Conservation (phyloP, 805 yeast species). For the Candida ovalis region DNA sequence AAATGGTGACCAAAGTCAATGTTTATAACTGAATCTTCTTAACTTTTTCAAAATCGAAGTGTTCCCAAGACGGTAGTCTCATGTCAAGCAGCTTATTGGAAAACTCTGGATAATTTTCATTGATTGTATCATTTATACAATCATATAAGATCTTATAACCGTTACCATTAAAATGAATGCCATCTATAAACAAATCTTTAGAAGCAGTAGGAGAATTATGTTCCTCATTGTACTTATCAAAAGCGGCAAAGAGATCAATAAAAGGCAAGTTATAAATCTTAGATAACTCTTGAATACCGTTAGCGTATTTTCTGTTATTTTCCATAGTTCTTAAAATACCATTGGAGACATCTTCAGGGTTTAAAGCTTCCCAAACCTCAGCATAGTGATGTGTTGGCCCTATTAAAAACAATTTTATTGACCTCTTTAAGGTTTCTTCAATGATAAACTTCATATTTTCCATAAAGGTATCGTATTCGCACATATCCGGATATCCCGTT, state of each 20-base stretch:
- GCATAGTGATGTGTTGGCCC: slow-evolving; percentile 58
- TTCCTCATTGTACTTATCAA: slow-evolving; percentile 25
- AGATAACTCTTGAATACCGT: slow-evolving; percentile 47
- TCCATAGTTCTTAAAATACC: slow-evolving; percentile 41
- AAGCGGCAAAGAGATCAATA: slow-evolving; percentile 49
- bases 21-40: slow-evolving; percentile 7
- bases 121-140: slow-evolving; percentile 29
- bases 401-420: slow-evolving; percentile 51
- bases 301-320: slow-evolving; percentile 43
- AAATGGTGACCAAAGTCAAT: no score
- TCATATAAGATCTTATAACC: slow-evolving; percentile 38
- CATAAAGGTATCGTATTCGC: slow-evolving; percentile 44
- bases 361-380: slow-evolving; percentile 35
- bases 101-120: slow-evolving; percentile 33
- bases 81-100: slow-evolving; percentile 14
- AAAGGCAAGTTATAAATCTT: slow-evolving; percentile 45
- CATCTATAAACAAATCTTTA: slow-evolving; percentile 35
- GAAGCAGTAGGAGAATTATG: slow-evolving; percentile 14
- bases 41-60: slow-evolving; percentile 13
- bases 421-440: slow-evolving; percentile 32
- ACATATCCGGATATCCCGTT: slow-evolving; percentile 43
- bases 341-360: slow-evolving; percentile 30
- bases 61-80: slow-evolving; percentile 22
- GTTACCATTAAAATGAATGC: slow-evolving; percentile 40
- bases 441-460: slow-evolving; percentile 47